Evolutionary conservation across 192 early-diverging fungal species (phyloP), one percentile per base, ranked within the genome.

Genomic region (Coemansia reversa): DNA sequence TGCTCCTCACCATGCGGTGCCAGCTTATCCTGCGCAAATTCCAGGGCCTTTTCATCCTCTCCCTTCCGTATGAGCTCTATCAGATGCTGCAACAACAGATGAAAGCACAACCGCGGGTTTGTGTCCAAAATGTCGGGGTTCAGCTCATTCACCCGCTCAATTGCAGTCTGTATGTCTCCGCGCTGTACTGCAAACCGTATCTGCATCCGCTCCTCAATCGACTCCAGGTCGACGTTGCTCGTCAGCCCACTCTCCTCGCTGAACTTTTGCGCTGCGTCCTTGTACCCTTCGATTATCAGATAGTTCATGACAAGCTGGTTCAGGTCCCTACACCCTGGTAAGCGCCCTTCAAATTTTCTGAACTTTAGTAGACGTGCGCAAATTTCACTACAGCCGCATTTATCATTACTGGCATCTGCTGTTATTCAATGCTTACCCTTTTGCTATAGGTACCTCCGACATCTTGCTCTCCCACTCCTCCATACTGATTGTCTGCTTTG

Each of bases 241-340:
- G 84, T 75, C 3, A 98, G 74, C 0, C 93, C 92, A 52, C 91
- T 87, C 64, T 99, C 97, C 35, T 85, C 72, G 67, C 89, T 90
- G 67, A 99, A 97, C 77, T 95, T 93, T 77, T 98, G 93, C 0
- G 95, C 97, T 0, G 97, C 97, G 70, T 98, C 95, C 77, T 96
- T 98, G 86, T 95, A 98, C 7, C 97, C 97, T 76, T 99, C 97
- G 51, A 99, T 95, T 12, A 98, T 89, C 22, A 99, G 80, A 60
- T 99, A 99, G 84, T 99, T 97, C 96, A 99, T 98, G 33, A 99
- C 87, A 23, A 99, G 87, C 73, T 93, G 93, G 86, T 98, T 98
- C 49, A 99, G 83, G 78, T 97, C 95, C 23, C 92, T 91, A 77
- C 56, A 53, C 32, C 35, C 49, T 69, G 24, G 12, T 2, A 45